phyloP scores from a whole-genome alignment of 345 rosid genomes.

The Bretschneidera sinensis region DNA sequence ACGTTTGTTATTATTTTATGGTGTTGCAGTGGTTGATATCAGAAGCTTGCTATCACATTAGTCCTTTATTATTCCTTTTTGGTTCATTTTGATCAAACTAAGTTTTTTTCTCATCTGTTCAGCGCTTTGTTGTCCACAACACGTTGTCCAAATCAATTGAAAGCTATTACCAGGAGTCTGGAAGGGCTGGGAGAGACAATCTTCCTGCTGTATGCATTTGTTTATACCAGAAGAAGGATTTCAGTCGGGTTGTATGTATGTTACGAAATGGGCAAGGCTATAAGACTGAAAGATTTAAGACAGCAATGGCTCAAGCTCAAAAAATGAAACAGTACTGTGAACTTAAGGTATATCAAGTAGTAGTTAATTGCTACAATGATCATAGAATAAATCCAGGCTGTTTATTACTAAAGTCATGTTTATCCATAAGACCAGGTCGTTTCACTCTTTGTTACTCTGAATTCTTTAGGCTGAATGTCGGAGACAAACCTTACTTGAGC shows the following conservation, averaged over 20 bases:
- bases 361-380: not conserved
- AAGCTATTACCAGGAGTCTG: conserved; percentile 95
- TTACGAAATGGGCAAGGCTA: conserved; percentile 64
- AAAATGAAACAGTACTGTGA: conserved; percentile 93
- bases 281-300: conserved; percentile 62
- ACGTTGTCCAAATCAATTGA: conserved; percentile 89
- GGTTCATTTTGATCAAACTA: not conserved
- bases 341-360: conserved; percentile 44
- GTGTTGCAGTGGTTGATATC: conserved; percentile 4
- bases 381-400: not conserved
- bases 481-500: conserved; percentile 65
- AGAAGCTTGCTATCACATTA: not conserved
- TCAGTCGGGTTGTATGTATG: conserved; percentile 91
- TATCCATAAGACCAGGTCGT: not conserved
- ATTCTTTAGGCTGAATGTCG: conserved; percentile 58
- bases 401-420: not conserved
- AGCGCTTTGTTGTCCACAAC: conserved; percentile 88
- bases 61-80: not conserved
- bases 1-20: no score
- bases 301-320: conserved; percentile 81
- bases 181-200: conserved; percentile 90
- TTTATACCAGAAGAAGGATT: conserved; percentile 89
- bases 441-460: conserved; percentile 3
- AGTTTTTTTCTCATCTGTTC: conserved; percentile 15
- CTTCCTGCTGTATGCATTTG: conserved; percentile 61